These are phyloP conservation scores for Gossypium ekmanianum DNA, from an alignment of 345 rosid species.

Conservation along the genomic window DNA sequence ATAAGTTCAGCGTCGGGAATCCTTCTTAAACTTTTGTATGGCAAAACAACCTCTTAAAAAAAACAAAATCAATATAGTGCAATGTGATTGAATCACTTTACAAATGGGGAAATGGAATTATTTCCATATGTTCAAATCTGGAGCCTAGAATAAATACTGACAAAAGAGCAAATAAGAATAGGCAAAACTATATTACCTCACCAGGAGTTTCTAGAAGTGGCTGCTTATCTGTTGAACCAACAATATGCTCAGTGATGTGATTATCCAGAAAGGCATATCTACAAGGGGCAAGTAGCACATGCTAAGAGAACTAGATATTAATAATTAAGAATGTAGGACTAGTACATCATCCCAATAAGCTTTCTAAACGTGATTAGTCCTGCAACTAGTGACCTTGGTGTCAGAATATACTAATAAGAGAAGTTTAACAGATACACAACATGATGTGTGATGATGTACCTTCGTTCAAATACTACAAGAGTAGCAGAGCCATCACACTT, in stretches of 20 bases:
- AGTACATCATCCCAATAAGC: slow-evolving; percentile 1
- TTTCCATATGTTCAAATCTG: background rate
- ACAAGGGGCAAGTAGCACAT: slow-evolving; percentile 1
- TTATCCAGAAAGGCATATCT: slow-evolving; percentile 58
- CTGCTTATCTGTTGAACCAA: slow-evolving; percentile 75
- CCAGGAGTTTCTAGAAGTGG: slow-evolving; percentile 93
- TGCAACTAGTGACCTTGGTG: background rate
- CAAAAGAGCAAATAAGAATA: background rate
- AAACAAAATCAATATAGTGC: background rate
- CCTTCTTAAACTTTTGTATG: background rate
- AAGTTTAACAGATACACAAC: background rate
- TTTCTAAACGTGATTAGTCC: slow-evolving; percentile 3
- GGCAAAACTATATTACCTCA: slow-evolving; percentile 42
- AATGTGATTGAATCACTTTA: background rate
- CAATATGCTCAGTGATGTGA: slow-evolving; percentile 53
- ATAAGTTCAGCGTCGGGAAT: background rate
- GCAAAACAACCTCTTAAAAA: background rate
- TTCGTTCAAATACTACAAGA: slow-evolving; percentile 61
- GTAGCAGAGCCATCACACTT: slow-evolving; percentile 56
- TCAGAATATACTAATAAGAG: background rate
- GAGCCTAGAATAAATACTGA: background rate
- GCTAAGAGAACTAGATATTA: slow-evolving; percentile 4
- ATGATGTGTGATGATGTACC: slow-evolving; percentile 35
- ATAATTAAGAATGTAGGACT: background rate
- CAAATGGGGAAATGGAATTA: background rate